Evolutionary conservation across 2,329 filamentous ascomycete genomes (phyloP), one percentile per base, ranked within the genome.

Genomic region (Colletotrichum gigasporum): DNA sequence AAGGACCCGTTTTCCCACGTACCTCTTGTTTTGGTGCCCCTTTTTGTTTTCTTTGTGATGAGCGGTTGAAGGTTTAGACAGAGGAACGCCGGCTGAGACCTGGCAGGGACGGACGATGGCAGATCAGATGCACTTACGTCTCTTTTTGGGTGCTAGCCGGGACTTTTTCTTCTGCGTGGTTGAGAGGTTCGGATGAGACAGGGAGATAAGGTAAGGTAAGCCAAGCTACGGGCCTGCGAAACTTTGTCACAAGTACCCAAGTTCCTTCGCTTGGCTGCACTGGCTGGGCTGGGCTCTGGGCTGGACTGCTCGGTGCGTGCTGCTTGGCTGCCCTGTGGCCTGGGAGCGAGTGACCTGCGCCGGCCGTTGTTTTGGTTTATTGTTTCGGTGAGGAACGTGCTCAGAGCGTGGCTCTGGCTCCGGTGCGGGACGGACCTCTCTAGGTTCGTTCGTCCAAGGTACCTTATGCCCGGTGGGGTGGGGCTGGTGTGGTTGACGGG

Each of bases 311-410:
- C n/a, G n/a, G n/a, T n/a, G n/a, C n/a, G n/a, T n/a, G n/a, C n/a
- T n/a, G n/a, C n/a, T n/a, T n/a, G n/a, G n/a, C 12, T 51, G 26
- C 24, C 32, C 44, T 35, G 28, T 48, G 44, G 44, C 18, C 14
- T 18, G 24, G 24, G 10, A 24, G 18, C 22, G 24, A 22, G 16
- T 24, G 22, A 48, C 24, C 24, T 16, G n/a, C 30, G 12, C 34
- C 34, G 16, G 41, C 28, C 14, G 52, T 35, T 56, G 28, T 50
- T 47, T 37, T 37, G 28, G 44, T 44, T 59, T 30, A 39, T 35
- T 52, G 45, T 52, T 45, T 63, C 47, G 60, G 55, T 47, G 55
- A 63, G 60, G 47, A 47, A 63, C 60, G 60, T 63, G 60, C 60
- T 60, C 12, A 12, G 35, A 26, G 45, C 45, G 53, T 59, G 60